Percentiles rank a stretch among this genome's conserved stretches.
Evolutionary conservation across 2,329 filamentous ascomycete species (phyloP).

Genomic region (Pseudohalonectria lignicola): DNA sequence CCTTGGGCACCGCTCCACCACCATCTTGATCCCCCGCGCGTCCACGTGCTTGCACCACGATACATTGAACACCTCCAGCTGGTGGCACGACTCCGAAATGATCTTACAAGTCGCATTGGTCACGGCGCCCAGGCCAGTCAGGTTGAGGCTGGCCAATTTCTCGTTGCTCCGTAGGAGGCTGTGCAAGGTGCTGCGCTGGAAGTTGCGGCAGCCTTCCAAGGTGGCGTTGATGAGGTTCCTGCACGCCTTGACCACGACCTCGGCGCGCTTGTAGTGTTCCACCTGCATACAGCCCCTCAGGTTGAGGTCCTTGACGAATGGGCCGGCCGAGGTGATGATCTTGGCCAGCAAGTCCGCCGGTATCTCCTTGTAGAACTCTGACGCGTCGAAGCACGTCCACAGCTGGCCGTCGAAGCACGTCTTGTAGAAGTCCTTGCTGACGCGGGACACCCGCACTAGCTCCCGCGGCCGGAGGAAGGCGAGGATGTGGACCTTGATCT

Average conservation of each 20-base stretch:
- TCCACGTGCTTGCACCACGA: conserved; percentile 90
- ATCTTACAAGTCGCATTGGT: conserved; percentile 81
- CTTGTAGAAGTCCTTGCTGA: conserved; percentile 67
- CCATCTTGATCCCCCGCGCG: conserved; percentile 58
- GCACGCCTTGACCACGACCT: conserved; percentile 73
- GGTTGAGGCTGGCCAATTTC: conserved; percentile 70
- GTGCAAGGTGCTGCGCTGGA: conserved; percentile 67
- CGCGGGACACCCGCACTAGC: conserved; percentile 65
- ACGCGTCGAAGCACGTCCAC: conserved; percentile 76
- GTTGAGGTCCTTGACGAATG: conserved; percentile 85
- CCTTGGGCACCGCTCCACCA: conserved; percentile 62
- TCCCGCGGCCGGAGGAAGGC: conserved; percentile 69
- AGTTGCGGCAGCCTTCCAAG: conserved; percentile 80
- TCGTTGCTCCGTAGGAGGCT: conserved; percentile 65
- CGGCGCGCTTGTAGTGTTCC: conserved; percentile 65
- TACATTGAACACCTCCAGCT: conserved; percentile 76
- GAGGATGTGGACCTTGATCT: conserved; percentile 71
- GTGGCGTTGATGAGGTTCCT: conserved; percentile 80
- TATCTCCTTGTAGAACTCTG: conserved; percentile 80
- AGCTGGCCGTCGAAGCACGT: conserved; percentile 92
- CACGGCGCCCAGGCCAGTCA: conserved; percentile 70
- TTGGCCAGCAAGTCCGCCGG: conserved; percentile 72
- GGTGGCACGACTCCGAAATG: conserved; percentile 68
- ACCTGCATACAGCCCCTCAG: conserved; percentile 85
- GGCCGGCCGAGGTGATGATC: conserved; percentile 75